A percentile compares a stretch with the other conserved stretches of the same genome.
phyloP scores from a whole-genome alignment of 164 flowering plant genomes.

The Cinnamomum chago region DNA sequence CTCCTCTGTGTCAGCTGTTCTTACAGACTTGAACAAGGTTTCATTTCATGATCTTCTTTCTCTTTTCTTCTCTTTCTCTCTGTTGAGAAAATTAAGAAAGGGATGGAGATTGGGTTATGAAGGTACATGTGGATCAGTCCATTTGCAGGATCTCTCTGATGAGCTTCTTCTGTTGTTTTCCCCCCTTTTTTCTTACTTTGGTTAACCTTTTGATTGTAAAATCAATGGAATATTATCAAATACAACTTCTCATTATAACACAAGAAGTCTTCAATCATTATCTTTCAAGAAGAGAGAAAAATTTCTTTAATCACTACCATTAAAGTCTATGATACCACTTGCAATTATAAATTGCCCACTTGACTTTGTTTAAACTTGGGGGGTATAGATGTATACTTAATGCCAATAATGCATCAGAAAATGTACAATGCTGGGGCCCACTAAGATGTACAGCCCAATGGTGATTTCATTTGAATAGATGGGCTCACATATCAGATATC shows the following conservation, averaged over 20 bases:
- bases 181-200: not conserved
- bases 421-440: not conserved
- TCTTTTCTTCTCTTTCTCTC: not conserved
- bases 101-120: not conserved
- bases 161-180: not conserved
- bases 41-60: not conserved
- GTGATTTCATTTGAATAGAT: not conserved
- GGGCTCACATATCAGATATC: not conserved
- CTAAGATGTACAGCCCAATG: not conserved
- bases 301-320: too few relatives aligned
- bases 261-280: not conserved
- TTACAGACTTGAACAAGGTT: conserved; percentile 18
- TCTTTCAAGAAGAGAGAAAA: too few relatives aligned
- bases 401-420: not conserved
- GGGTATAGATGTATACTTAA: not conserved
- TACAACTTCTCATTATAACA: not conserved
- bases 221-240: not conserved
- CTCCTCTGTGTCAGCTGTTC: conserved; percentile 54
- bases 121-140: not conserved
- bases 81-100: not conserved
- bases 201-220: not conserved
- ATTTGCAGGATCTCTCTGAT: not conserved
- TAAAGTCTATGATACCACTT: not conserved
- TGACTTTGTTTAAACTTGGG: not conserved
- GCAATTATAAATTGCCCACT: not conserved